Evolutionary conservation across 495 filamentous ascomycete genomes (phyloP).

Genomic region (Talaromyces nanjingensis): DNA sequence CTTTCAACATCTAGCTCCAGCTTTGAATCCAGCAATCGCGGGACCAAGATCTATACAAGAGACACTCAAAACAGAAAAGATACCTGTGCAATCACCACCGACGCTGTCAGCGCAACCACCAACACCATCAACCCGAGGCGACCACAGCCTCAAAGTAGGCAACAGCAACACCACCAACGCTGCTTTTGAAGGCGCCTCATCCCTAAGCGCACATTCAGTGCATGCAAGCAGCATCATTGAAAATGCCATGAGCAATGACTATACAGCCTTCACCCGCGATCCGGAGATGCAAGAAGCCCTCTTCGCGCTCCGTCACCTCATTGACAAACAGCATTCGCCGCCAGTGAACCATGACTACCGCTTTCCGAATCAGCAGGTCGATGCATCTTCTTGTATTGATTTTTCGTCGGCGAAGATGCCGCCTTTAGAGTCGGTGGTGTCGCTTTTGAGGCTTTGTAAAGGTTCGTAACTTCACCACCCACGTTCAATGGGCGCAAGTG

Average conservation of each 20-base stretch:
- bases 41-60: conserved; percentile 9
- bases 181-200: conserved; percentile 54
- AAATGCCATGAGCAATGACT: conserved; percentile 47
- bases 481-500: neutral
- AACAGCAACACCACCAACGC: conserved; percentile 16
- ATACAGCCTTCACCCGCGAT: conserved; percentile 35
- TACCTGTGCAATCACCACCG: conserved; percentile 17
- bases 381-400: conserved; percentile 25
- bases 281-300: conserved; percentile 51
- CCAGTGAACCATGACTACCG: conserved; percentile 32
- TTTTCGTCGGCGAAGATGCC: conserved; percentile 49
- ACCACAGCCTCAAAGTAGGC: neutral
- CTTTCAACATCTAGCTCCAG: conserved; percentile 1
- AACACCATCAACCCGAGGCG: neutral
- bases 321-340: conserved; percentile 33
- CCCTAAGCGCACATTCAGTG: conserved; percentile 53
- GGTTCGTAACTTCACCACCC: conserved; percentile 18
- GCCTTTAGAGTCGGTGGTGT: conserved; percentile 42
- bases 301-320: conserved; percentile 45
- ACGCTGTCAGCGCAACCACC: conserved; percentile 30
- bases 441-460: conserved; percentile 43
- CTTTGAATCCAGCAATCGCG: neutral
- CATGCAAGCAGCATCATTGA: conserved; percentile 59
- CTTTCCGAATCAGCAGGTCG: conserved; percentile 32
- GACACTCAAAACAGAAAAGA: conserved; percentile 12